Conservation (phyloP, 2,329 filamentous ascomycete species). For the Ophiocordyceps camponoti-leonardi region DNA sequence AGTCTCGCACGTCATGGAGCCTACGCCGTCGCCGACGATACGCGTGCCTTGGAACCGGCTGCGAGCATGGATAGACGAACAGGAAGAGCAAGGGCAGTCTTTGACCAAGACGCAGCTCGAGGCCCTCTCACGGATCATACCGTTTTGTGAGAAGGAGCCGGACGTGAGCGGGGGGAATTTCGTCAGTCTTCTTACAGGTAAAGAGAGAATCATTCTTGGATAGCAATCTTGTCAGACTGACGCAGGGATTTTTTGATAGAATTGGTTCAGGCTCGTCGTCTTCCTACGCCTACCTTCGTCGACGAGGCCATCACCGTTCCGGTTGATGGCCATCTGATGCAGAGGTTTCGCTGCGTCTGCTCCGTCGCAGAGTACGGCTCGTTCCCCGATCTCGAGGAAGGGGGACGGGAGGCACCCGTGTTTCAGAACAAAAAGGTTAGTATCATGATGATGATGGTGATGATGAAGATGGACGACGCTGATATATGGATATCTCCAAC, state of each 20-base stretch:
- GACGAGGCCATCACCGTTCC: slow-evolving; percentile 6
- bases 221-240: background rate
- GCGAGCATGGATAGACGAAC: slow-evolving; percentile 20
- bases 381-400: slow-evolving; percentile 10
- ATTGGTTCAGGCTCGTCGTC: slow-evolving; percentile 3
- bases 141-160: slow-evolving; percentile 11
- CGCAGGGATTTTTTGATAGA: slow-evolving; percentile 2
- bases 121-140: slow-evolving; percentile 22
- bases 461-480: background rate
- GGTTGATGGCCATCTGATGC: slow-evolving; percentile 6
- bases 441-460: slow-evolving; percentile 1
- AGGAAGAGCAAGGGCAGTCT: slow-evolving; percentile 19
- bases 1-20: background rate
- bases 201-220: too few relatives aligned
- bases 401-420: slow-evolving; percentile 10
- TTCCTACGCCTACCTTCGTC: slow-evolving; percentile 5
- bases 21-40: background rate
- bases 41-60: slow-evolving; percentile 16
- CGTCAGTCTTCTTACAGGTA: slow-evolving; percentile 6
- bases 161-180: slow-evolving; percentile 10
- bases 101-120: slow-evolving; percentile 20
- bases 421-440: slow-evolving; percentile 34
- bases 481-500: too few relatives aligned
- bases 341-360: slow-evolving; percentile 11
- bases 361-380: slow-evolving; percentile 5